Conservation (phyloP, 768 basidiomycete species). For the Pisolithus marmoratus region DNA sequence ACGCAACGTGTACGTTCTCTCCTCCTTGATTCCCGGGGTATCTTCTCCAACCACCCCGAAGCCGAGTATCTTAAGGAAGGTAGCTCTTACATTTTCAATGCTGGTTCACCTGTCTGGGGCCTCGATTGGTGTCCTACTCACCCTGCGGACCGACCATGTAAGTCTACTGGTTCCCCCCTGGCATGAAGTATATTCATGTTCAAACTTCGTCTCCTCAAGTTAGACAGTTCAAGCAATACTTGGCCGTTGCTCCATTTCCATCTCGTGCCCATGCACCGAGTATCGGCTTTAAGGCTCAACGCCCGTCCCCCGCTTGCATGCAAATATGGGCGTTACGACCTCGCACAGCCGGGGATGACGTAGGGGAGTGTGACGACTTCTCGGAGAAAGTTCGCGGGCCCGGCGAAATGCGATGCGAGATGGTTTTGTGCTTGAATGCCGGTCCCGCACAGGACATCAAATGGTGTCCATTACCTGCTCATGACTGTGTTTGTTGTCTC, state of each 20-base stretch:
- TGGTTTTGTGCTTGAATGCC: constrained; percentile 79
- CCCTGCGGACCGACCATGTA: constrained; percentile 49
- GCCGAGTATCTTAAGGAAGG: constrained; percentile 56
- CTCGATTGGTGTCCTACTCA: constrained; percentile 91
- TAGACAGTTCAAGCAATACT: constrained; percentile 61
- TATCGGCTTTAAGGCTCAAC: constrained; percentile 53
- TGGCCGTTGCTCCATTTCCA: constrained; percentile 77
- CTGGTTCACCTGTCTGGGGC: constrained; percentile 87
- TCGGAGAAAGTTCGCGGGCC: constrained; percentile 5
- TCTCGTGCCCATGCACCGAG: constrained; percentile 57
- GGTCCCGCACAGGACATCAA: constrained; percentile 78
- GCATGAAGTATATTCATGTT: not conserved
- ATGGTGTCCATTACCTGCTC: constrained; percentile 90
- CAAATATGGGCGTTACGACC: constrained; percentile 76
- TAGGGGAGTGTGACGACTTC: constrained; percentile 17
- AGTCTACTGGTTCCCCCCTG: constrained; percentile 9
- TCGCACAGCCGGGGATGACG: constrained; percentile 2
- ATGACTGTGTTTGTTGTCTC: constrained; percentile 44
- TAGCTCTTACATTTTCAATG: constrained; percentile 69
- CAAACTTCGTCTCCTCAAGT: constrained; percentile 28
- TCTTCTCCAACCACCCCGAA: constrained; percentile 24
- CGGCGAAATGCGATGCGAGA: constrained; percentile 60
- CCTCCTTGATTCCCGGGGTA: not conserved
- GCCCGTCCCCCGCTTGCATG: constrained; percentile 61
- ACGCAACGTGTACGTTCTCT: constrained; percentile 50